Base-by-base conservation (phyloP, 2,329 filamentous ascomycete genomes). In the Hypoxylon sp. region DNA sequence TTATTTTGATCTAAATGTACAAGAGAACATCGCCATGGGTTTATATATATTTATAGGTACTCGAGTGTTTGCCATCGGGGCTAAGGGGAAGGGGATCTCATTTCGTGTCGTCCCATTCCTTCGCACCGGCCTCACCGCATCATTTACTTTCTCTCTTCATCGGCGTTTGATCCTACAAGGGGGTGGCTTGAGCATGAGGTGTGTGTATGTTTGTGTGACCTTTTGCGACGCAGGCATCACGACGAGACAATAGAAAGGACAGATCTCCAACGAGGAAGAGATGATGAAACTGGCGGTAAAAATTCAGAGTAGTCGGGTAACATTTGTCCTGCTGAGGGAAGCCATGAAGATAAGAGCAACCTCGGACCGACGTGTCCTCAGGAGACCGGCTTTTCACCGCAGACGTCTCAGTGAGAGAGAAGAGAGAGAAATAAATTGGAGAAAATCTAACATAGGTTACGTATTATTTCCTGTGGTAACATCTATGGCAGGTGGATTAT, bases 1-100 rank as follows among this genome's bases (percentile, higher is more conserved):
- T 42, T 29, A 42, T 26, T 42, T 17, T 43, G 37, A 44, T 37
- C 29, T 36, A 42, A 51, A 43, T 40, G 43, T 44, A 53, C 32
- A 30, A 55, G 53, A 55, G 54, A 9, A 37, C 38, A 34, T 57
- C 45, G 49, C n/a, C n/a, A n/a, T n/a, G n/a, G n/a, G n/a, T n/a
- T n/a, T n/a, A n/a, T n/a, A n/a, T n/a, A n/a, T n/a, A n/a, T n/a
- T n/a, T n/a, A n/a, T n/a, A n/a, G n/a, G n/a, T n/a, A n/a, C n/a
- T n/a, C n/a, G n/a, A n/a, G n/a, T n/a, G n/a, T n/a, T n/a, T n/a
- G n/a, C n/a, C n/a, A n/a, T n/a, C n/a, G n/a, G n/a, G n/a, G n/a
- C n/a, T n/a, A n/a, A n/a, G n/a, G n/a, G n/a, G n/a, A n/a, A n/a
- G n/a, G n/a, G n/a, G n/a, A n/a, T n/a, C n/a, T n/a, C n/a, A n/a